A percentile compares a stretch with the other conserved stretches of the same genome.
Evolutionary conservation across 768 basidiomycete species (phyloP).

Genomic region (Russula brevipes): DNA sequence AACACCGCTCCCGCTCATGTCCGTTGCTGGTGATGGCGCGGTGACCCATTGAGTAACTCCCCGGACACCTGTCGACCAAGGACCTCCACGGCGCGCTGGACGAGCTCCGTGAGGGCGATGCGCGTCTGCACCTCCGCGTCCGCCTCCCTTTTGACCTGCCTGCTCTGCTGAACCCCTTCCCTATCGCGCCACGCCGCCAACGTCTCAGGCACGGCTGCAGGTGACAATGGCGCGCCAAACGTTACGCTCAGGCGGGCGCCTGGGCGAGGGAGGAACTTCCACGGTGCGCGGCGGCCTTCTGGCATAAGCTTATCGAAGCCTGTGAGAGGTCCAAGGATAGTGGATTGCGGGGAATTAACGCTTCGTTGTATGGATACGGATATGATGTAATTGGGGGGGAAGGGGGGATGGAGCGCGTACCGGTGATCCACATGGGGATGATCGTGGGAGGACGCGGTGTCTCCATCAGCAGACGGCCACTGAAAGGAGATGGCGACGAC

Average conservation of each 20-base stretch:
- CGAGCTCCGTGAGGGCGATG: slow-evolving; percentile 31
- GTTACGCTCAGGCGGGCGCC: slow-evolving; percentile 66
- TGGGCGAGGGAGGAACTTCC: slow-evolving; percentile 61
- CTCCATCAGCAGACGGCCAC: slow-evolving; percentile 80
- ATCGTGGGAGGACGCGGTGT: slow-evolving; percentile 61
- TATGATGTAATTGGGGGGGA: background rate
- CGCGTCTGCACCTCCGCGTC: slow-evolving; percentile 22
- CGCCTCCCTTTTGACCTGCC: background rate
- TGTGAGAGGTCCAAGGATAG: slow-evolving; percentile 24
- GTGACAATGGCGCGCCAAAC: slow-evolving; percentile 69
- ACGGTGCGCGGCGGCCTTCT: slow-evolving; percentile 70
- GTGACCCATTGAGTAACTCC: slow-evolving; percentile 5
- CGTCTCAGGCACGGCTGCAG: slow-evolving; percentile 34
- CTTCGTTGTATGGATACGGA: background rate
- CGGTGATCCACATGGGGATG: slow-evolving; percentile 93
- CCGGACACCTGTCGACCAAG: slow-evolving; percentile 28
- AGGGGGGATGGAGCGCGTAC: slow-evolving; percentile 31
- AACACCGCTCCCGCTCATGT: background rate
- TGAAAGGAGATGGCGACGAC: slow-evolving; percentile 30
- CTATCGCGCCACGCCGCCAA: slow-evolving; percentile 7
- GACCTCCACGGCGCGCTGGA: slow-evolving; percentile 32
- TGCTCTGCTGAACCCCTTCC: slow-evolving; percentile 10
- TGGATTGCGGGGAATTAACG: too few species aligned
- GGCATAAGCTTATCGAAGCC: slow-evolving; percentile 90
- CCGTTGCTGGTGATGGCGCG: background rate